Conservation (phyloP, 1,139 yeast species). For the Citeromyces siamensis region DNA sequence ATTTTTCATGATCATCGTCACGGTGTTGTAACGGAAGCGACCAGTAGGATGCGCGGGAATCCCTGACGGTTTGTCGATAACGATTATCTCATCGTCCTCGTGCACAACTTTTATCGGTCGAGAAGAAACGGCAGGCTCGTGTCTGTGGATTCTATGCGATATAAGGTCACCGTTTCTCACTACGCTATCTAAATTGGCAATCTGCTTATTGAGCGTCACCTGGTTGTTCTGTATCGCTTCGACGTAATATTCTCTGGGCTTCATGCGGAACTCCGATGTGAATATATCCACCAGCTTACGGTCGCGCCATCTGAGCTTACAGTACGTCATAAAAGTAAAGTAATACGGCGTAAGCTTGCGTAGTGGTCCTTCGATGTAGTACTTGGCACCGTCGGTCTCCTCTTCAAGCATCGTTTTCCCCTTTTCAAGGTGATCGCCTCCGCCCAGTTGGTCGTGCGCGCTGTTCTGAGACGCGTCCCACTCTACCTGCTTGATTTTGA, state of each 20-base stretch:
- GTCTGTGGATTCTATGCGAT: conserved; percentile 73
- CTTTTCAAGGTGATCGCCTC: conserved; percentile 18
- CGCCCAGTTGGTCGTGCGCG: conserved; percentile 30
- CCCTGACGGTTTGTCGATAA: conserved; percentile 90
- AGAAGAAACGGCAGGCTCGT: conserved; percentile 83
- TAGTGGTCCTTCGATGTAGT: conserved; percentile 31
- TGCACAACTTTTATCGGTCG: conserved; percentile 58
- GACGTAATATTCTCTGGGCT: conserved; percentile 56
- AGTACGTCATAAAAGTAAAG: conserved; percentile 81
- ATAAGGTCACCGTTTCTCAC: conserved; percentile 80
- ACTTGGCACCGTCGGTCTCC: conserved; percentile 39
- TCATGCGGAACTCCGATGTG: conserved; percentile 72
- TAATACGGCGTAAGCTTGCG: conserved; percentile 77
- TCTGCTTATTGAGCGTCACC: conserved; percentile 56
- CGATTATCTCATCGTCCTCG: conserved; percentile 71
- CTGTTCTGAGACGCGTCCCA: conserved; percentile 28
- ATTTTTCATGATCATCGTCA: conserved; percentile 69
- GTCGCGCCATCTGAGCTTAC: conserved; percentile 88
- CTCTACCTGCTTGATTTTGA: conserved; percentile 31
- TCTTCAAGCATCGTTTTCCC: conserved; percentile 39
- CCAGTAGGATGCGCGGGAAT: conserved; percentile 98
- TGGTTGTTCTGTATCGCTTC: conserved; percentile 60
- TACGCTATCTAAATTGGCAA: conserved; percentile 52
- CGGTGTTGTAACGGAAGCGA: conserved; percentile 73
- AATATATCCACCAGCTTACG: conserved; percentile 70